These are phyloP conservation scores for Hypoxylon sp. DNA, from an alignment of 2,329 filamentous ascomycete genomes.

Conservation along the genomic window DNA sequence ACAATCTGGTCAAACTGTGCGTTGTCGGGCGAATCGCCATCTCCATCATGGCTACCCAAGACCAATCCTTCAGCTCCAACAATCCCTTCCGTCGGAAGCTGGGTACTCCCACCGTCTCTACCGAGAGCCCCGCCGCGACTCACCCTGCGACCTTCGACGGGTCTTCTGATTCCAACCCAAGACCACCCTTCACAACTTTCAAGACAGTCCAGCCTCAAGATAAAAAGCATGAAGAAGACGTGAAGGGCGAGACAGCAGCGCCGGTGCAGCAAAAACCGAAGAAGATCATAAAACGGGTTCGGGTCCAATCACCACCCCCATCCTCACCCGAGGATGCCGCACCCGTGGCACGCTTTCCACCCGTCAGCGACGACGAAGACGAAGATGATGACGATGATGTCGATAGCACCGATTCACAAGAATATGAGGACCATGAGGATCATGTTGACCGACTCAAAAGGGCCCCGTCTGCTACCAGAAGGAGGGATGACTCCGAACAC, in stretches of 20 bases:
- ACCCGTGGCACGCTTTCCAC: slow-evolving; percentile 49
- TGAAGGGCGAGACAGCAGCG: slow-evolving; percentile 52
- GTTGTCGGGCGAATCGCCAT: slow-evolving; percentile 18
- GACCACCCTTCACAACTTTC: slow-evolving; percentile 53
- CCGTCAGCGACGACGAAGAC: slow-evolving; percentile 50
- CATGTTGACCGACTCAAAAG: slow-evolving; percentile 48
- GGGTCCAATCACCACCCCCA: slow-evolving; percentile 75
- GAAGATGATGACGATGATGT: slow-evolving; percentile 39
- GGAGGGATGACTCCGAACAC: slow-evolving; percentile 38
- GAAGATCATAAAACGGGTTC: slow-evolving; percentile 77
- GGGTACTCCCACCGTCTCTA: slow-evolving; percentile 43
- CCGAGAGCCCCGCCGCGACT: slow-evolving; percentile 37
- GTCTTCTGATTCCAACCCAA: slow-evolving; percentile 32
- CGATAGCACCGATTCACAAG: slow-evolving; percentile 48
- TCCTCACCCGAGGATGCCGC: slow-evolving; percentile 69
- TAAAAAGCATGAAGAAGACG: slow-evolving; percentile 47
- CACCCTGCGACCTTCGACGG: slow-evolving; percentile 40
- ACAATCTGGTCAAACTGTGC: slow-evolving; percentile 30
- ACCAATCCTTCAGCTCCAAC: slow-evolving; percentile 60
- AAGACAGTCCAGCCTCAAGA: slow-evolving; percentile 54
- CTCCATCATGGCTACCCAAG: slow-evolving; percentile 56
- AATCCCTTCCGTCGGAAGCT: slow-evolving; percentile 68
- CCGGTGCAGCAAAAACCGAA: slow-evolving; percentile 51
- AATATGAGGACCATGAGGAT: slow-evolving; percentile 49
- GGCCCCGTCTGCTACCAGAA: slow-evolving; percentile 37